Percentiles rank a stretch among this genome's conserved stretches.
These are phyloP conservation scores for Agapanthus africanus DNA, from an alignment of 106 monocot species.

Conservation along the genomic window DNA sequence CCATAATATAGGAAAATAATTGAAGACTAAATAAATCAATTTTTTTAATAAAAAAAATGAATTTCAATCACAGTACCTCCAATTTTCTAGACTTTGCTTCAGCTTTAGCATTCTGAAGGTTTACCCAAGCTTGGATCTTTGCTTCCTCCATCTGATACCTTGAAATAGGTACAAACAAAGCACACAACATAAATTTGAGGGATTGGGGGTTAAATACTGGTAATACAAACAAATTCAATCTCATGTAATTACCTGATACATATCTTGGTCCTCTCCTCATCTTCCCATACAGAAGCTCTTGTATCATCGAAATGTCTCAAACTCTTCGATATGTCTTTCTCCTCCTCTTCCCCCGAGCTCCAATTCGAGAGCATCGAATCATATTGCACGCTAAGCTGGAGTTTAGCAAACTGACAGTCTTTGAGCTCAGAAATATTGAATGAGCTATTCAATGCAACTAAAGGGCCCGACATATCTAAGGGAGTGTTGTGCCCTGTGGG, in stretches of 20 bases:
- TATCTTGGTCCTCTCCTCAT: constrained; percentile 81
- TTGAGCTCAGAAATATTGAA: constrained; percentile 61
- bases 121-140: constrained; percentile 90
- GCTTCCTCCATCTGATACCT: constrained; percentile 94
- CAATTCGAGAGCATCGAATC: constrained; percentile 53
- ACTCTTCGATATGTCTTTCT: constrained; percentile 81
- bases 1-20: too few relatives aligned
- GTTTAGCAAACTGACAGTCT: constrained; percentile 72
- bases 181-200: not conserved
- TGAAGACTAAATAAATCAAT: too few relatives aligned
- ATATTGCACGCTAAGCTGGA: constrained; percentile 50
- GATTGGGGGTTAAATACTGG: not conserved
- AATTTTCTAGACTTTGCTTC: constrained; percentile 83
- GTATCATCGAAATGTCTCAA: constrained; percentile 61
- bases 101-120: constrained; percentile 83
- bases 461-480: constrained; percentile 51
- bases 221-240: not conserved
- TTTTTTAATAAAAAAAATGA: too few relatives aligned
- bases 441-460: constrained; percentile 28
- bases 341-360: constrained; percentile 88
- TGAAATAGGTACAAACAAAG: not conserved
- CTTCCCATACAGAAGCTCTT: constrained; percentile 64
- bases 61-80: constrained; percentile 61
- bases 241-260: constrained; percentile 48
- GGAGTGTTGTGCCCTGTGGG: constrained; percentile 90